A percentile compares a stretch with the other conserved stretches of the same genome.
Evolutionary conservation across 768 basidiomycete genomes (phyloP).

Genomic region (Termitomyces sp.): DNA sequence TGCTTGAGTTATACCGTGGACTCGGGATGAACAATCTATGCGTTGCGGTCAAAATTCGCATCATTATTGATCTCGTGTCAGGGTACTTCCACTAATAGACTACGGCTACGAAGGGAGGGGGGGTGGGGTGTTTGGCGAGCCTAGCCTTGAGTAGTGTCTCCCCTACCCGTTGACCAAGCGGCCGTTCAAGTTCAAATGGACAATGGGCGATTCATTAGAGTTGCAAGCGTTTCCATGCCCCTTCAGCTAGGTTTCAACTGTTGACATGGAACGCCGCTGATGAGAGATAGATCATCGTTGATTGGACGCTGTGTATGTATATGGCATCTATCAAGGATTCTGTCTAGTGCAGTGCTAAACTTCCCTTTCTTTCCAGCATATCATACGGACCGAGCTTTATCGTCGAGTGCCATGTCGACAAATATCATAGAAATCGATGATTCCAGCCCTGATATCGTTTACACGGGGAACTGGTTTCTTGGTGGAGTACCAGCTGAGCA

Average conservation of each 20-base stretch:
- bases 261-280: background rate
- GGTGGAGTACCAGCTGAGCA: conserved; percentile 1
- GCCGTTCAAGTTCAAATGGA: too few species aligned
- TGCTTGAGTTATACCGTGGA: too few species aligned
- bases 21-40: too few species aligned
- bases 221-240: too few species aligned
- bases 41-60: too few species aligned
- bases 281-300: background rate
- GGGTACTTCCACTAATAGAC: too few species aligned
- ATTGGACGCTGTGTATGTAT: background rate
- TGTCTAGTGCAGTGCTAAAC: background rate
- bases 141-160: too few species aligned
- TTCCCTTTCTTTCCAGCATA: background rate
- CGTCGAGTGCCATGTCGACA: conserved; percentile 16
- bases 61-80: too few species aligned
- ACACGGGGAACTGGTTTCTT: background rate
- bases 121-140: too few species aligned
- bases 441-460: background rate
- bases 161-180: background rate
- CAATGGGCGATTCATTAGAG: background rate
- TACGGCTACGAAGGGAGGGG: too few species aligned
- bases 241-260: too few species aligned
- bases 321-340: background rate
- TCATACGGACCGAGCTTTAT: background rate
- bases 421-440: background rate